These are phyloP conservation scores for Setomelanomma holmii DNA, from an alignment of 2,329 filamentous ascomycete genomes.

Conservation along the genomic window DNA sequence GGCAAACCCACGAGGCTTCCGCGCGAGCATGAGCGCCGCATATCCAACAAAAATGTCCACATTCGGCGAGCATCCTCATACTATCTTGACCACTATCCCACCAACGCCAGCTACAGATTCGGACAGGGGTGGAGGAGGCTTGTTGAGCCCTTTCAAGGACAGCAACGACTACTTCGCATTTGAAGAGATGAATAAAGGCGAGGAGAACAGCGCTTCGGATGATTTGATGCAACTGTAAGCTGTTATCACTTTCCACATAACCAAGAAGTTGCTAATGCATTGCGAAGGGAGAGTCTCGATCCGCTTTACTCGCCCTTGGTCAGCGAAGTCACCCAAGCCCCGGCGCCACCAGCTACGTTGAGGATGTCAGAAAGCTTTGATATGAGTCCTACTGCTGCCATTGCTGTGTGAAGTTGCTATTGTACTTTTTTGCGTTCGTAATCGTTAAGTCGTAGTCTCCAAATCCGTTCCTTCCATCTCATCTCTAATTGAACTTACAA, in stretches of 20 bases:
- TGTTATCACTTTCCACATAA: background rate
- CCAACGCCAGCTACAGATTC: slow-evolving; percentile 45
- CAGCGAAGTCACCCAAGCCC: slow-evolving; percentile 24
- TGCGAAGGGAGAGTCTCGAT: slow-evolving; percentile 35
- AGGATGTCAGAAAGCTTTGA: slow-evolving; percentile 31
- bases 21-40: slow-evolving; percentile 41
- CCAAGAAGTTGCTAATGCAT: slow-evolving; percentile 7
- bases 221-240: slow-evolving; percentile 40
- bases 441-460: background rate
- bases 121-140: slow-evolving; percentile 10
- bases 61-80: slow-evolving; percentile 36
- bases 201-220: slow-evolving; percentile 13
- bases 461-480: background rate
- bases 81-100: slow-evolving; percentile 49
- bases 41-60: slow-evolving; percentile 50
- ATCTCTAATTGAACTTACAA: too few relatives aligned
- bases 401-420: slow-evolving; percentile 13
- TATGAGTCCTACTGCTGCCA: slow-evolving; percentile 13
- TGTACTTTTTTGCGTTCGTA: background rate
- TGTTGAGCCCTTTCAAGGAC: slow-evolving; percentile 48
- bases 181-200: slow-evolving; percentile 17
- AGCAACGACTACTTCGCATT: slow-evolving; percentile 41
- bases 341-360: slow-evolving; percentile 25
- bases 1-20: slow-evolving; percentile 36
- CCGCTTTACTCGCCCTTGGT: slow-evolving; percentile 33